phyloP scores from a whole-genome alignment of 345 rosid species.

The Geranium brycei region DNA sequence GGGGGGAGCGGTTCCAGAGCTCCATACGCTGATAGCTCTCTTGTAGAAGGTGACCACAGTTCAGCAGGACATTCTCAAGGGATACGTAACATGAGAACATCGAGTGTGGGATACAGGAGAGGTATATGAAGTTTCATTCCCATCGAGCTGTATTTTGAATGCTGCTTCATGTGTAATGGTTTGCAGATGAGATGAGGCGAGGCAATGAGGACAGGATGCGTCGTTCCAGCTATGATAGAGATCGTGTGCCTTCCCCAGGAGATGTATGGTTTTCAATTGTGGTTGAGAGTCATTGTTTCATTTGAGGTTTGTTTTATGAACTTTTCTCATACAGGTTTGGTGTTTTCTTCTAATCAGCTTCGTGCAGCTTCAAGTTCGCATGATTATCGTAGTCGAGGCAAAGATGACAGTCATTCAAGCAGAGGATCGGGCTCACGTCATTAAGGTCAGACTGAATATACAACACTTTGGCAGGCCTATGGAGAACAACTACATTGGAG shows the following conservation, averaged over 20 bases:
- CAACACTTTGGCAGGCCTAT: neutral
- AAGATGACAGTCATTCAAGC: neutral
- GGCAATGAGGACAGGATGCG: neutral
- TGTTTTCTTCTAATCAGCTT: neutral
- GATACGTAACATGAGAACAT: neutral
- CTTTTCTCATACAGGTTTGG: neutral
- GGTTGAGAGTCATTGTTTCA: neutral
- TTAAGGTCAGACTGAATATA: neutral
- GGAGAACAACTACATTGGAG: neutral
- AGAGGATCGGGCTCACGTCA: too few relatives aligned
- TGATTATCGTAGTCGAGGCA: neutral
- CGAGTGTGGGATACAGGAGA: neutral
- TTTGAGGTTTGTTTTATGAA: neutral
- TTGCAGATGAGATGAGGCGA: constrained; percentile 2
- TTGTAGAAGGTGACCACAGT: neutral
- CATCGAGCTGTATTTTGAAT: neutral
- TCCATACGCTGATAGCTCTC: neutral
- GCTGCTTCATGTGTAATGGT: neutral
- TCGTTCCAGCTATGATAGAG: neutral
- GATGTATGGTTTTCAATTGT: neutral
- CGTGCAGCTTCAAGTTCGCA: neutral
- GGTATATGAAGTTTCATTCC: neutral
- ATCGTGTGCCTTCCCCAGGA: neutral
- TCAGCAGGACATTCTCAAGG: neutral
- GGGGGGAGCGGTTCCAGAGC: too few relatives aligned